Base-by-base conservation (phyloP, 129 eudicot species). In the Artemisia argyi region DNA sequence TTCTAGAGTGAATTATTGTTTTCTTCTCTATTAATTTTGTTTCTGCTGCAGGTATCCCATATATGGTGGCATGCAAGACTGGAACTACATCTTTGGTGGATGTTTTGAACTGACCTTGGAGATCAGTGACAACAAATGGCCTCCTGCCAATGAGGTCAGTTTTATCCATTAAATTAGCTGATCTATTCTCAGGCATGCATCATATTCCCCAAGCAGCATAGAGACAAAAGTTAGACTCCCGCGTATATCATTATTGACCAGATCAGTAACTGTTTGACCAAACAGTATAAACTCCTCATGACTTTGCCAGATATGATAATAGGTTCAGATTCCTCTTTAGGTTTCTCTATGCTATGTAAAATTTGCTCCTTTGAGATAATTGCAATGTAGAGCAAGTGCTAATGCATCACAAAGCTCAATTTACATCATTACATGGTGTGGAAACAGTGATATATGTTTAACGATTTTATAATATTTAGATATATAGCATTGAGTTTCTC, bases 11-110 rank as follows among this genome's bases (percentile, higher is more conserved):
- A 17, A 30, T 16, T 7, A 15, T 24, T 9, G 22, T 22, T 42
- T 55, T 24, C 12, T 35, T 16, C 9, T 7, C 20, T 20, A 0
- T 64, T 35, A 5, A 57, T 47, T 73, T 58, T 18, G 9, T 17
- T 69, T 74, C 17, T 81, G 71, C 61, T 86, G 58, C 61, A 93
- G 98, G 98, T 94, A 94, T 81, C 98, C 98, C 39, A 87, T 94
- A 56, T 94, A 94, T 73, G 98, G 98, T 58, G 98, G 98, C 47
- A 94, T 94, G 98, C 98, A 94, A 84, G 98, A 90, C 60, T 94
- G 97, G 97, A 94, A 94, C 75, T 90, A 94, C 74, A 83, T 94
- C 11, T 78, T 82, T 64, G 82, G 72, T 68, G 91, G 86, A 35
- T 94, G 98, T 81, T 86, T 94, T 75, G 98, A 94, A 76, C 75